Evolutionary conservation across 768 basidiomycete species (phyloP), one percentile per base, ranked within the genome.

Genomic region (Trametes cubensis): DNA sequence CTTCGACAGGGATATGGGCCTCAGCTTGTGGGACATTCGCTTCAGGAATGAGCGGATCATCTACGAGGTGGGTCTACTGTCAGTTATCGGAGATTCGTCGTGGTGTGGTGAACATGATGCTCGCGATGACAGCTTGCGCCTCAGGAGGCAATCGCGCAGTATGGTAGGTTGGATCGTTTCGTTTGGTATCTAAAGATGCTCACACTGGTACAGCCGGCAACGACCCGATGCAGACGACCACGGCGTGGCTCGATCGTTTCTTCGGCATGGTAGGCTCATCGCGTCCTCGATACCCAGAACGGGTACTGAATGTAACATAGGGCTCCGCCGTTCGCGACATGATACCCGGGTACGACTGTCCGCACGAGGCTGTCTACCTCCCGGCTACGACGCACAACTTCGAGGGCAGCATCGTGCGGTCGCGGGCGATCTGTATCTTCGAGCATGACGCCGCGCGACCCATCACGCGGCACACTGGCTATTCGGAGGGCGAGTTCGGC

Each of bases 1-100:
- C 52, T 88, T 87, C 67, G 84, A 85, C 58, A 71, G 85, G 28
- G 87, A 88, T 67, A 87, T 88, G 85, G 87, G 85, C 15, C 64
- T 86, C 63, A 81, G 78, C 60, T 71, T 87, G 20, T 87, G 83
- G 82, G 82, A 87, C 67, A 77, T 87, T 50, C 75, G 79, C 4
- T 84, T 88, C 75, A 73, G 76, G 41, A 79, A 78, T 13, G 85
- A 85, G 67, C 72, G 87, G 39, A 82, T 89, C 45, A 79, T 87
- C 44, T 89, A 88, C 64, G 83, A 86, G 74, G 81, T 81, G 51
- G 55, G 73, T 23, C 21, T n/a, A 7, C 17, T 23, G 6, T 17
- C 14, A n/a, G 23, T 10, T 13, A 3, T 18, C 5, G 25, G 30
- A 20, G 18, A 4, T 41, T 8, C 5, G 15, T 49, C n/a, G 3